Evolutionary conservation across 2,329 filamentous ascomycete genomes (phyloP), one percentile per base, ranked within the genome.

Genomic region (Monosporascus sp.): DNA sequence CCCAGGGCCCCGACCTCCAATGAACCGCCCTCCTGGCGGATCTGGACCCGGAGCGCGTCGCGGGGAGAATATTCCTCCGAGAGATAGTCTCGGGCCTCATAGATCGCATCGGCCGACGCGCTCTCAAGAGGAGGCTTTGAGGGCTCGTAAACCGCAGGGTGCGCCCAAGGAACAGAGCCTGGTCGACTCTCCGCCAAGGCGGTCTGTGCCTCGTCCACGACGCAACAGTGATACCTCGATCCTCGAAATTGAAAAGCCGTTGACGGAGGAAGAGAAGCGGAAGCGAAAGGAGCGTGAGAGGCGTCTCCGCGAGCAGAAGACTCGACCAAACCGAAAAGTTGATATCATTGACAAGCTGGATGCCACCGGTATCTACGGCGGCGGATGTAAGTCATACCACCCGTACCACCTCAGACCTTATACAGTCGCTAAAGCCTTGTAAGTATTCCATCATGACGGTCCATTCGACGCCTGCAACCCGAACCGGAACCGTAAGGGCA

Each of bases 281-380:
- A 69, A 70, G 54, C 80, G 83, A 22, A 78, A 80, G 45, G 80
- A 82, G 52, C 74, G 77, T 48, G 73, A 77, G 58, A 70, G 73
- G 58, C 74, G 76, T 41, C 71, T 81, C 55, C 77, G 79, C 38
- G 79, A 82, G 60, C 76, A 71, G 11, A 78, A 78, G 54, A 71
- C 72, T 47, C 53, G 57, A 48, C 69, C 73, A 14, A 79, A 72
- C 61, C 70, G 76, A 50, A 79, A 78, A 60, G 72, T 97, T 59
- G 94, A 99, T 69, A 82, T 97, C 46, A 97, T 99, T 65, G 94
- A 99, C 74, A 93, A 97, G 70, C 77, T 99, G 60, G 94, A 97
- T 74, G 92, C 94, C 57, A 97, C 92, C 5, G 92, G 92, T 69
- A 95, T 97, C 62, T 97, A 96, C 67, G 93, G 94, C 53, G 90